A percentile compares a stretch with the other conserved stretches of the same genome.
These are phyloP conservation scores for Vitis hybrid DNA, from an alignment of 177 flowering plant species.

Conservation along the genomic window DNA sequence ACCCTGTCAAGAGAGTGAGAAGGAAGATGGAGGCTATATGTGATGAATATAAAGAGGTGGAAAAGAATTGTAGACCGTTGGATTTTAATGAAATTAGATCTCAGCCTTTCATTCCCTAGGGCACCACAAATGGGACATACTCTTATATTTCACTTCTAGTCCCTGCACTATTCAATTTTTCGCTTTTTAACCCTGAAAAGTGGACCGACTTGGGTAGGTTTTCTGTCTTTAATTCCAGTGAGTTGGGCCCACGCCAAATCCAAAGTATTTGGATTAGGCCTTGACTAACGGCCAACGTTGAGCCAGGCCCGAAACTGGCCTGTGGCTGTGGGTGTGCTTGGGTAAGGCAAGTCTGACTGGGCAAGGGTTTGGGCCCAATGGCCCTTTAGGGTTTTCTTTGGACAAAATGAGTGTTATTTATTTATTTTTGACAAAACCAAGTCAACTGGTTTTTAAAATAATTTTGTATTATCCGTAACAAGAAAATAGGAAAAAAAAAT, in stretches of 20 bases:
- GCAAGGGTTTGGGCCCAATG: too few relatives aligned
- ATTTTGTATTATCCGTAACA: too few relatives aligned
- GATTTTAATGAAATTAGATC: not conserved
- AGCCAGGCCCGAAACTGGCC: too few relatives aligned
- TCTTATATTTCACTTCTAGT: not conserved
- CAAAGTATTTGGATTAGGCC: too few relatives aligned
- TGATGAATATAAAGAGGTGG: not conserved
- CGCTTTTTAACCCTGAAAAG: not conserved
- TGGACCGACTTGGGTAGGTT: not conserved
- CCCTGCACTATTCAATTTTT: not conserved
- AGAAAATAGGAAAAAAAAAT: too few relatives aligned
- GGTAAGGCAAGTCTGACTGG: too few relatives aligned
- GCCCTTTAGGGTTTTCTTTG: too few relatives aligned
- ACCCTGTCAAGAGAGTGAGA: not conserved
- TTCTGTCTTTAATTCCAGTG: not conserved
- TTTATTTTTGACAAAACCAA: too few relatives aligned
- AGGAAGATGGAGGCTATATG: not conserved
- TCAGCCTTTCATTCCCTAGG: conserved; percentile 1
- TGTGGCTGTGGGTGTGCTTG: too few relatives aligned
- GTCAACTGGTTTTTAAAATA: too few relatives aligned
- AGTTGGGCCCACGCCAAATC: not conserved
- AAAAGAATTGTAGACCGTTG: not conserved
- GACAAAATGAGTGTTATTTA: too few relatives aligned
- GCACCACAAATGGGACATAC: not conserved
- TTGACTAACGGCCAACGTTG: too few relatives aligned